Percentiles rank a stretch among this genome's conserved stretches.
Conservation (phyloP, 164 flowering plant genomes). For the Platanus orientalis region DNA sequence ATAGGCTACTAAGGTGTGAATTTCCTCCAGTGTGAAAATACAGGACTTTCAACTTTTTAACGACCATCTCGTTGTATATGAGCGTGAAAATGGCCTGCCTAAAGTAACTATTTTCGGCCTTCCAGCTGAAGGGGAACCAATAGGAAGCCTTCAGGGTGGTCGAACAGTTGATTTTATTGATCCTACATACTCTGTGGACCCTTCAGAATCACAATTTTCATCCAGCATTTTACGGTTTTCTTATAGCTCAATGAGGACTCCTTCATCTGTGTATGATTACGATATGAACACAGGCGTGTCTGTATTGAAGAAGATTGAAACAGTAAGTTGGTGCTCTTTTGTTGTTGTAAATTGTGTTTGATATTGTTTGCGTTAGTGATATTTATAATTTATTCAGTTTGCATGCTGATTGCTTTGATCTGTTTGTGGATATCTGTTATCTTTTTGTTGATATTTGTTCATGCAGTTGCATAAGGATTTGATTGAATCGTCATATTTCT, state of each 20-base stretch:
- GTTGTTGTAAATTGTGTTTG: not conserved
- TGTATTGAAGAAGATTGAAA: conserved; percentile 68
- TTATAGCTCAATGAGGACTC: conserved; percentile 86
- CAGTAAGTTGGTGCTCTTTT: conserved; percentile 33
- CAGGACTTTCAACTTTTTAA: conserved; percentile 59
- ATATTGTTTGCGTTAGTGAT: not conserved
- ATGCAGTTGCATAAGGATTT: no score
- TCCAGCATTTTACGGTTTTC: conserved; percentile 62
- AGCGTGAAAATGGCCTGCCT: conserved; percentile 75
- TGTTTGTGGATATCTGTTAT: no score
- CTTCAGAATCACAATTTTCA: conserved; percentile 51
- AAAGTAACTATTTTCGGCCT: conserved; percentile 56
- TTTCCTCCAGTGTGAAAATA: conserved; percentile 65
- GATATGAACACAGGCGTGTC: conserved; percentile 74
- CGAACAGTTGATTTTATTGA: conserved; percentile 66
- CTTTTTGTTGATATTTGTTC: no score
- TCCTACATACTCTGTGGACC: conserved; percentile 61
- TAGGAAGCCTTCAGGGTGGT: conserved; percentile 53
- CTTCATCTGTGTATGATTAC: conserved; percentile 75
- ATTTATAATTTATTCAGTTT: no score
- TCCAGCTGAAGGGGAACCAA: conserved; percentile 62
- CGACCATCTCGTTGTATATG: conserved; percentile 60
- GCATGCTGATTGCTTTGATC: no score
- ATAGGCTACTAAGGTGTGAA: conserved; percentile 1
- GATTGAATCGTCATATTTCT: no score